Evolutionary conservation across 805 yeast species (phyloP), one percentile per base, ranked within the genome.

Genomic region (Starmera amethionina): DNA sequence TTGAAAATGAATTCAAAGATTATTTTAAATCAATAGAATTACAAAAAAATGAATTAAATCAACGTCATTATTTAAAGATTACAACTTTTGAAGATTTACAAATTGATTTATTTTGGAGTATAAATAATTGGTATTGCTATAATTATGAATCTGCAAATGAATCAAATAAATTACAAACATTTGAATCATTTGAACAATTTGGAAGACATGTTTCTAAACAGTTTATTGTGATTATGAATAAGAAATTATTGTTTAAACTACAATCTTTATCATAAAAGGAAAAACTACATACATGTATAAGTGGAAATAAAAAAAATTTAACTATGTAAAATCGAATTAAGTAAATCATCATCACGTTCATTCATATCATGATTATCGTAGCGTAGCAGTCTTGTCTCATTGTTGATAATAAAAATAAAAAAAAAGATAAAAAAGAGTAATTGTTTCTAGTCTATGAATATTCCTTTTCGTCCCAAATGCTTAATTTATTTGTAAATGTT

Each of bases 131-230:
- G 49, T 18, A 40, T 4, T 36, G n/a, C n/a, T n/a, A n/a, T n/a
- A n/a, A 42, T 18, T 30, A 40, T 35, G 8, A 13, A 4, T 8
- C 9, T 11, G 19, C 33, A 4, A 34, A 38, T 5, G 39, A 40
- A 1, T 60, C n/a, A n/a, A n/a, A n/a, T n/a, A n/a, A n/a, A n/a
- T n/a, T 42, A 42, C 63, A 60, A 34, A 49, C 60, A 4, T 40
- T 50, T 16, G 67, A 62, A 40, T 51, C 55, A 8, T 47, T 59
- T 34, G 32, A 44, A 57, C 25, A 22, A 22, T 22, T 22, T 22
- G 25, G 25, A 5, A 22, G 25, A 22, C 25, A 22, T 5, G 25
- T 22, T 22, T 22, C 25, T 4, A 4, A 4, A 22, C 25, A 22
- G 7, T 22, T 22, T 7, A 22, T 22, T 22, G 25, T 22, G 4